Conservation (phyloP, 306 rosid species). For the Castanea sativa region DNA sequence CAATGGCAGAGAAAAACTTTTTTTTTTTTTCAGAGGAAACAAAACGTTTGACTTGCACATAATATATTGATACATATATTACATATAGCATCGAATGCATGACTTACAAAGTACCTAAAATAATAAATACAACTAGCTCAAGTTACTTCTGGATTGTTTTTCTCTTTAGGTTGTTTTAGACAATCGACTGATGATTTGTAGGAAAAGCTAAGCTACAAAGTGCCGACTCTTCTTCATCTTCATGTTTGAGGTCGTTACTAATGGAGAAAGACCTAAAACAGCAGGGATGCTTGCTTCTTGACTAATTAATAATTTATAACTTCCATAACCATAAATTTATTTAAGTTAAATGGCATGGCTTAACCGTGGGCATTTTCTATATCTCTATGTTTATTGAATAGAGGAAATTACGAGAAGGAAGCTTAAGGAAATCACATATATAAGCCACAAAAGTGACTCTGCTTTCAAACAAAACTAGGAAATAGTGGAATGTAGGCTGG, state of each 20-base stretch:
- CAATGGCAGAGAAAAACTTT: no score
- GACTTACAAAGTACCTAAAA: neutral
- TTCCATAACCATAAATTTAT: conserved; percentile 11
- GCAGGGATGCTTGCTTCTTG: conserved; percentile 47
- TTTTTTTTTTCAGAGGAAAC: no score
- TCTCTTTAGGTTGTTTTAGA: conserved; percentile 59
- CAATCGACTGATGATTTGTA: conserved; percentile 60
- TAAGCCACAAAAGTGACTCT: no score
- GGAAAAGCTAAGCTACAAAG: conserved; percentile 75
- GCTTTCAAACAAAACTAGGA: no score
- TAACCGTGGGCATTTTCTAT: neutral
- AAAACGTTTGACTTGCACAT: no score
- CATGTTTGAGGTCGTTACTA: conserved; percentile 62
- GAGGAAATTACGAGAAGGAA: no score
- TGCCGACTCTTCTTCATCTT: conserved; percentile 55
- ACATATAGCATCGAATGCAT: no score
- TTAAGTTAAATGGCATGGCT: neutral
- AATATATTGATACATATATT: no score
- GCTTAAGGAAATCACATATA: no score
- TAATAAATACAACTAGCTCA: neutral
- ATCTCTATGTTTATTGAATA: no score
- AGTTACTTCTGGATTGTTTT: conserved; percentile 6
- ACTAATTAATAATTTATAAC: neutral
- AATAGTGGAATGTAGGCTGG: no score
- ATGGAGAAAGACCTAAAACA: conserved; percentile 66